phyloP scores from a whole-genome alignment of 306 rosid species.

The Malus sieversii region DNA sequence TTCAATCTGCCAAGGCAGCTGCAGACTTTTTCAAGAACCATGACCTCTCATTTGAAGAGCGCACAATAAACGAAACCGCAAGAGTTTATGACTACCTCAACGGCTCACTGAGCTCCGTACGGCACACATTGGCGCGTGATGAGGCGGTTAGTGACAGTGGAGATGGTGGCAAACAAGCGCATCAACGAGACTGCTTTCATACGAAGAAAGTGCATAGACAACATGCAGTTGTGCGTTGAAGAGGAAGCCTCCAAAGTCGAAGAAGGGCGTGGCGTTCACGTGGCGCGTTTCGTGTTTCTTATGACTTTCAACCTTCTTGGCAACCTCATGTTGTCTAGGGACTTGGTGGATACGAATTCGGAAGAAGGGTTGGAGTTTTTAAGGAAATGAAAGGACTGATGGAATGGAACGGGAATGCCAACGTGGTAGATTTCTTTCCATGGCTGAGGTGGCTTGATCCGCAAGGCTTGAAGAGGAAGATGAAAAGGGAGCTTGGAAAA shows the following conservation, averaged over 20 bases:
- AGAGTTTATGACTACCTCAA: slow-evolving; percentile 43
- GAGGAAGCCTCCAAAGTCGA: slow-evolving; percentile 20
- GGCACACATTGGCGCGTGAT: slow-evolving; percentile 59
- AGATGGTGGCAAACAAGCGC: slow-evolving; percentile 49
- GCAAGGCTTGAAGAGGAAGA: slow-evolving; percentile 39
- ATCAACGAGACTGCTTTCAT: slow-evolving; percentile 31
- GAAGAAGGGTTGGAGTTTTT: slow-evolving; percentile 41
- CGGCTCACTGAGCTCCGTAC: slow-evolving; percentile 54
- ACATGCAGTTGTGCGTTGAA: slow-evolving; percentile 36
- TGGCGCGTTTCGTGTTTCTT: slow-evolving; percentile 45
- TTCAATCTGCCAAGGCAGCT: not conserved
- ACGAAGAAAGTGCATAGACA: slow-evolving; percentile 37
- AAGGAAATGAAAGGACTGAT: slow-evolving; percentile 29
- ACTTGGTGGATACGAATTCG: slow-evolving; percentile 38
- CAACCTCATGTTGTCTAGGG: slow-evolving; percentile 48
- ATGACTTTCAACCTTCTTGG: slow-evolving; percentile 52
- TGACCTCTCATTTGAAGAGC: slow-evolving; percentile 13
- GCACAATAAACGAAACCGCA: slow-evolving; percentile 39
- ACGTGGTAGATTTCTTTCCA: slow-evolving; percentile 44
- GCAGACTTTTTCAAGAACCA: not conserved
- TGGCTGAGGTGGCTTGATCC: slow-evolving; percentile 44
- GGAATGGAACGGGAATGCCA: slow-evolving; percentile 47
- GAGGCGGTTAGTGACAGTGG: slow-evolving; percentile 45
- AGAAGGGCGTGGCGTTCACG: slow-evolving; percentile 27
- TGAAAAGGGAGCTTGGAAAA: slow-evolving; percentile 45